phyloP scores from a whole-genome alignment of 768 basidiomycete species.

The Lyophyllum semitale region DNA sequence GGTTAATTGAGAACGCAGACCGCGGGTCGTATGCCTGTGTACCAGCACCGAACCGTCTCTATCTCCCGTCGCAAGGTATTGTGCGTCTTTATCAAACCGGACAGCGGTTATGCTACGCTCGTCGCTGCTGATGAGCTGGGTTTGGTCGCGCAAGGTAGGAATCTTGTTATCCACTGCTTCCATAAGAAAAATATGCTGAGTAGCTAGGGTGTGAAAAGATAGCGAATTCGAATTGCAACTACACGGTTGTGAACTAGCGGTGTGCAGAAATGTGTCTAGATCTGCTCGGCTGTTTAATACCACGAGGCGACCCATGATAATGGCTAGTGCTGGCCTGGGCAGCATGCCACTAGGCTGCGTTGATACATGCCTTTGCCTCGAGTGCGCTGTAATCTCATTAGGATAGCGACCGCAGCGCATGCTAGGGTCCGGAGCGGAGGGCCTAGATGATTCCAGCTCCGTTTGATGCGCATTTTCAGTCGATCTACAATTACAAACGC shows the following conservation, averaged over 20 bases:
- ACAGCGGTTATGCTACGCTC: not conserved
- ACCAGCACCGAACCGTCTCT: not conserved
- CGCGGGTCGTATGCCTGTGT: not conserved
- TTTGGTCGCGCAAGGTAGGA: not conserved
- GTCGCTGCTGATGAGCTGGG: not conserved
- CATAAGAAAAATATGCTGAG: not conserved
- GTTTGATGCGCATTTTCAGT: no score
- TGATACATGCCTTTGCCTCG: no score
- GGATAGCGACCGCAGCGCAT: no score
- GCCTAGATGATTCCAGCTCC: no score
- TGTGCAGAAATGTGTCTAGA: not conserved
- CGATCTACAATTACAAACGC: no score
- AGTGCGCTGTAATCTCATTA: no score
- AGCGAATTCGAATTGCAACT: no score
- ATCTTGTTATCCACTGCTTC: not conserved
- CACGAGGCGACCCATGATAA: not conserved
- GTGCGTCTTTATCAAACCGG: not conserved
- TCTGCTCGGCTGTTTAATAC: not conserved
- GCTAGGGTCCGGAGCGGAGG: no score
- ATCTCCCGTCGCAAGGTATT: not conserved
- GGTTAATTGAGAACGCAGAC: not conserved
- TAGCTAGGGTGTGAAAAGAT: not conserved
- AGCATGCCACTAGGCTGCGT: no score
- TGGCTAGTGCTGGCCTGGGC: not conserved
- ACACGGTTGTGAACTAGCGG: no score